Evolutionary conservation across 2,329 filamentous ascomycete genomes (phyloP), one percentile per base, ranked within the genome.

Genomic region (Trichoderma gracile): DNA sequence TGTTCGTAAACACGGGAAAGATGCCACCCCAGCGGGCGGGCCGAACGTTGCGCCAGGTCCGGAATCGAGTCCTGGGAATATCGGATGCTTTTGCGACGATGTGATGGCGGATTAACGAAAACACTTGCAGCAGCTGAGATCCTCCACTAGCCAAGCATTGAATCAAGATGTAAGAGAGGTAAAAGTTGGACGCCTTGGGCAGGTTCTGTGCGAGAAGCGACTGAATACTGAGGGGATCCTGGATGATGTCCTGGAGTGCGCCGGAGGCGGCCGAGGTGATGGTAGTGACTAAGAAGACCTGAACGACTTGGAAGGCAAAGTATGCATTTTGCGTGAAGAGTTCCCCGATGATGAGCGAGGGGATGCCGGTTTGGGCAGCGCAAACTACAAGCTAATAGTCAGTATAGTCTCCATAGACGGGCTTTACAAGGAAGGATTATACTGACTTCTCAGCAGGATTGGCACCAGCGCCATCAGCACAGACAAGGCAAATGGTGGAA

Each of bases 91-190:
- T 86, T 73, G 90, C 91, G 33, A 96, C 77, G 53, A 93, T 77
- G 57, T 75, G 72, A 14, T 81, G 79, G 1, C 78, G 74, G 7
- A 80, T 68, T 0, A 98, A 83, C 17, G 92, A 92, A 15, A 81
- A 78, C 0, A 83, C 74, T 70, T 96, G 92, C 2, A 96, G 81
- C 5, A 98, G 77, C 1, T 90, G 85, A 53, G 88, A 85, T 0
- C 91, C 84, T 3, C 92, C 90, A 67, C 94, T 87, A 1, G 89
- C 89, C 65, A 98, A 77, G 40, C 94, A 96, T 76, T 98, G 95
- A 3, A 99, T 86, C 38, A 98, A 86, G 69, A 99, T 96, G 78
- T 98, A 99, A 0, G 78, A 92, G 21, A 98, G 89, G 77, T 97
- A 99, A 74, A 98, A 96, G 78, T 96, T 98, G 66, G 93, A 93